These are phyloP conservation scores for Chytriomyces hyalinus DNA, from an alignment of 192 early-diverging fungal genomes.

Conservation along the genomic window DNA sequence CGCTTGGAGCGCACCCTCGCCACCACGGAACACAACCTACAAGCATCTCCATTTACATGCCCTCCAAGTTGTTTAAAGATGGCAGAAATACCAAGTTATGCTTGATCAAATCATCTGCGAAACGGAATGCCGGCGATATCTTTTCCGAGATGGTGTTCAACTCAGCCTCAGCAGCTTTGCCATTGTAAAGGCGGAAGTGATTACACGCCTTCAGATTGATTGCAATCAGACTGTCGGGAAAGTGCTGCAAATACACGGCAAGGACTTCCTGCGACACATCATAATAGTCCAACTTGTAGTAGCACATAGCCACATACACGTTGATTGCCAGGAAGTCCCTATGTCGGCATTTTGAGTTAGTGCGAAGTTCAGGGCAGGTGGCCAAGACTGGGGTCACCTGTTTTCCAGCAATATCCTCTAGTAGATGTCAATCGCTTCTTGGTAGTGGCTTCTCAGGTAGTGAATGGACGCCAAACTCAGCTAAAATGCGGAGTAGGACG, in stretches of 20 bases:
- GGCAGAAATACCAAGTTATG: conserved; percentile 37
- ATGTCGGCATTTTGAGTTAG: no score
- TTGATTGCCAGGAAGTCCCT: conserved; percentile 65
- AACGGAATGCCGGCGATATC: conserved; percentile 49
- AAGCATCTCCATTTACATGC: no score
- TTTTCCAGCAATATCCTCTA: conserved; percentile 67
- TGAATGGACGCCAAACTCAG: conserved; percentile 65
- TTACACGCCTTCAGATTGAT: conserved; percentile 68
- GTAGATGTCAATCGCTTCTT: conserved; percentile 72
- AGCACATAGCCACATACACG: conserved; percentile 70
- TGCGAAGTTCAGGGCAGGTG: no score
- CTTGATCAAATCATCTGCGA: conserved; percentile 63
- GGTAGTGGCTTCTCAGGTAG: conserved; percentile 67
- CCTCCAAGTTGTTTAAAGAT: background rate
- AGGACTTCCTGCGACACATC: conserved; percentile 70
- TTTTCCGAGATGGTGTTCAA: conserved; percentile 58
- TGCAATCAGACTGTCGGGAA: conserved; percentile 63
- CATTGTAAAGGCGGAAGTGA: conserved; percentile 68
- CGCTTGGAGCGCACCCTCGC: conserved; percentile 63
- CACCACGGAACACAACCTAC: conserved; percentile 56
- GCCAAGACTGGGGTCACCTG: conserved; percentile 26
- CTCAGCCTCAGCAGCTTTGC: conserved; percentile 65
- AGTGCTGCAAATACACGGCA: conserved; percentile 62
- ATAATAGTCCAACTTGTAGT: conserved; percentile 72
- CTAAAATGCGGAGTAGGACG: conserved; percentile 6